Evolutionary conservation across 805 yeast genomes (phyloP).

Genomic region (Saccharomycopsis amapae): DNA sequence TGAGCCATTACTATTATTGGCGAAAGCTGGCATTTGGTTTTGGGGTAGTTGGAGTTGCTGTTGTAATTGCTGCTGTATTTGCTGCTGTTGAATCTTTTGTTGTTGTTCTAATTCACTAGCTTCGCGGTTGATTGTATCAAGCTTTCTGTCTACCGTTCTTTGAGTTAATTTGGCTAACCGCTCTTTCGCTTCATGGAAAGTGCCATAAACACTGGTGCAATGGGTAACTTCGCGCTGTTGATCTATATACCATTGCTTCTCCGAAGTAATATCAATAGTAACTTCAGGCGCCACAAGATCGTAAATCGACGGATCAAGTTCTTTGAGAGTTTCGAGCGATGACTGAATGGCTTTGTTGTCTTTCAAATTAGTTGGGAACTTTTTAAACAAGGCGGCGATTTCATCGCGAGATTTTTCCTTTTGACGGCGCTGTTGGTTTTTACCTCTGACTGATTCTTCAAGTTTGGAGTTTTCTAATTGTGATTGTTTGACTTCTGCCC

Average conservation of each 20-base stretch:
- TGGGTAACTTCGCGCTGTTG: constrained; percentile 11
- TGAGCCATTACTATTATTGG: background rate
- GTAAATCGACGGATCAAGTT: background rate
- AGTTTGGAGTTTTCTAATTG: background rate
- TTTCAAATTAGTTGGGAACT: background rate
- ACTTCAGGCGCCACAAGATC: constrained; percentile 3
- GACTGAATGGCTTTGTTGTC: no score
- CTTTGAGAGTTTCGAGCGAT: background rate
- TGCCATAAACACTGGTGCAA: constrained; percentile 8
- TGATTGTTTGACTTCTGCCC: background rate
- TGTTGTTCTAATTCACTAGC: constrained; percentile 15
- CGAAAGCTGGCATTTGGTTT: background rate
- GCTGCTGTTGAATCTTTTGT: background rate
- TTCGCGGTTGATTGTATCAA: constrained; percentile 7
- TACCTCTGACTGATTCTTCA: constrained; percentile 9
- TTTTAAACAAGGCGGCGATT: background rate
- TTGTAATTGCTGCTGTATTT: constrained; percentile 4
- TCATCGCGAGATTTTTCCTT: constrained; percentile 12
- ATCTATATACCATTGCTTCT: constrained; percentile 9
- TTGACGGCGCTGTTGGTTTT: constrained; percentile 1
- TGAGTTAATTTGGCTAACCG: constrained; percentile 9
- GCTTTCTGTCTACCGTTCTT: constrained; percentile 7
- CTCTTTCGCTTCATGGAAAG: constrained; percentile 2
- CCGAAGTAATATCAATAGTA: constrained; percentile 1
- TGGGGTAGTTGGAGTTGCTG: constrained; percentile 3